Percentiles rank a stretch among this genome's conserved stretches.
Evolutionary conservation across 1,139 yeast species (phyloP).

Genomic region (Geotrichum europaeum): DNA sequence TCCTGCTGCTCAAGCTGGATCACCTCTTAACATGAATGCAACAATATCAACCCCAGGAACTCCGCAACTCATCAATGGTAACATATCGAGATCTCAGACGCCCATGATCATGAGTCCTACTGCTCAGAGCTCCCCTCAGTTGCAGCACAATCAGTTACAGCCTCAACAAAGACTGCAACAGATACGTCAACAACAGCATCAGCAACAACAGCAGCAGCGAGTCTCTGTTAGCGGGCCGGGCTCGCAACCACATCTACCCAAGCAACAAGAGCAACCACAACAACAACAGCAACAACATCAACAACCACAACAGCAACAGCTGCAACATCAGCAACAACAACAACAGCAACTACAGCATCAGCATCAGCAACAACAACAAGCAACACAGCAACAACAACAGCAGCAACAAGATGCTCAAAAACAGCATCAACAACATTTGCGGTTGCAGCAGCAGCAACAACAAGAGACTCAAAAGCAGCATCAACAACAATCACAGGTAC

Average conservation of each 20-base stretch:
- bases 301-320: constrained; percentile 22
- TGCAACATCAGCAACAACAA: background rate
- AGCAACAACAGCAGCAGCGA: constrained; percentile 19
- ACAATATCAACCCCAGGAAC: background rate
- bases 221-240: constrained; percentile 4
- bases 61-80: background rate
- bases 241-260: constrained; percentile 14
- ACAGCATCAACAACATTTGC: background rate
- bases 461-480: constrained; percentile 8
- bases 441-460: background rate
- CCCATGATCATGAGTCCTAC: background rate
- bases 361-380: constrained; percentile 12
- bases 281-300: constrained; percentile 22
- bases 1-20: constrained; percentile 15
- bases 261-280: constrained; percentile 15
- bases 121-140: background rate
- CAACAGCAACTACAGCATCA: constrained; percentile 12
- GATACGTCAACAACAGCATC: constrained; percentile 13
- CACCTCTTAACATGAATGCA: background rate
- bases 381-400: background rate
- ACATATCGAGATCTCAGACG: background rate
- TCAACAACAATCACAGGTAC: constrained; percentile 16
- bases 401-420: background rate
- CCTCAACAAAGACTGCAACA: constrained; percentile 2
- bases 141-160: background rate